Base-by-base conservation (phyloP, 192 early-diverging fungal species). In the Phycomyces blakesleeanus region DNA sequence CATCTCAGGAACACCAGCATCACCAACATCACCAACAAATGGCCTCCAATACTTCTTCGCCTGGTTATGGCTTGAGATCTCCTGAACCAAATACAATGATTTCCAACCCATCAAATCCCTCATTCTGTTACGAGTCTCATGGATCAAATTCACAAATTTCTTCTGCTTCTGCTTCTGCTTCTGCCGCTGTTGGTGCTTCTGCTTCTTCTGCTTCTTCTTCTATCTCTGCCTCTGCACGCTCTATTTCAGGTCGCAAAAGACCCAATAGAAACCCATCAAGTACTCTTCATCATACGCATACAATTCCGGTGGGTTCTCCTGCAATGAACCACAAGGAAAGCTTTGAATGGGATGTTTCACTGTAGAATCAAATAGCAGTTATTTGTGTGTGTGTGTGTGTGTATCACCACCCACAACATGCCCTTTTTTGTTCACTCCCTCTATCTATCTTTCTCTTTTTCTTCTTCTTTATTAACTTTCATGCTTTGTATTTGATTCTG, bases 401-500 rank as follows among this genome's bases (percentile, higher is more conserved):
- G n/a, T n/a, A n/a, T n/a, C n/a, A n/a, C n/a, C n/a, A n/a, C n/a
- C n/a, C 7, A 34, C 29, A 34, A 34, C 29, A 34, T 34, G 29
- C 7, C 29, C 7, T 34, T 34, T 34, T 34, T 7, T 34, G 29
- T 7, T 34, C 7, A n/a, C n/a, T n/a, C n/a, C n/a, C n/a, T n/a
- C n/a, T n/a, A n/a, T n/a, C n/a, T n/a, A n/a, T n/a, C 14, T 41
- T 41, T 10, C 40, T 41, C 14, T 41, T 41, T 41, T 6, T 41
- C 14, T 41, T 41, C 40, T 41, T 41, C 40, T 41, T 41, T 41
- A n/a, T n/a, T n/a, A n/a, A n/a, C 40, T 11, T n/a, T 47, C 44
- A n/a, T 47, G 18, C 11, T 47, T 47, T 47, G 44, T 47, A 47
- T 47, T 47, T 47, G 44, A 47, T 47, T 47, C 18, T 47, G 44